Conservation (phyloP, 2,329 filamentous ascomycete species). For the Ilyonectria mors-panacis region DNA sequence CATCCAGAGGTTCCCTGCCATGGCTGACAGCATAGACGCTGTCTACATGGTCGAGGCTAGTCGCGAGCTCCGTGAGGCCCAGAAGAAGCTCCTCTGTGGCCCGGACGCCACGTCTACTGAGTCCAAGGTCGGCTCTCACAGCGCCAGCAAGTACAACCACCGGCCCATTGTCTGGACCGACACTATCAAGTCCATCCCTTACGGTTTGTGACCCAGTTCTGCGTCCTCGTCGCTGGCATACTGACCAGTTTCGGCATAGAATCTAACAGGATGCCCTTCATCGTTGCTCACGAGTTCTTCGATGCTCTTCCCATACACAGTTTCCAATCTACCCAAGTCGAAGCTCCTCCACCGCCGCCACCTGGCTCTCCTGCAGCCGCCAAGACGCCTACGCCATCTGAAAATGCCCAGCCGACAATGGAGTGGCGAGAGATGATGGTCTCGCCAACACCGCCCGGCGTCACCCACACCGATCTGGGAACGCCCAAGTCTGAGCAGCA, state of each 20-base stretch:
- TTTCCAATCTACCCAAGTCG: conserved; percentile 80
- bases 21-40: conserved; percentile 84
- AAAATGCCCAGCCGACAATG: conserved; percentile 56
- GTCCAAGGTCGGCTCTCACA: conserved; percentile 80
- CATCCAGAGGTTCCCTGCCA: conserved; percentile 84
- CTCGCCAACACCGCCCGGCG: conserved; percentile 72
- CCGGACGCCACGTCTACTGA: conserved; percentile 76
- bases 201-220: conserved; percentile 61
- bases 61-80: conserved; percentile 79
- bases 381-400: conserved; percentile 54
- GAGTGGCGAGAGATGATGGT: conserved; percentile 91
- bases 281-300: conserved; percentile 98
- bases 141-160: conserved; percentile 80
- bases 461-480: conserved; percentile 67
- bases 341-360: conserved; percentile 43
- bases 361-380: conserved; percentile 56
- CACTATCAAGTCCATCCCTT: conserved; percentile 86
- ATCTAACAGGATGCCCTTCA: conserved; percentile 84
- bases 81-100: conserved; percentile 87
- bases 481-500: conserved; percentile 67
- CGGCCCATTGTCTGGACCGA: conserved; percentile 92
- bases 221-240: conserved; percentile 1
- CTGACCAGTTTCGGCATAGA: conserved; percentile 56
- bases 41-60: conserved; percentile 98
- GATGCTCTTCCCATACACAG: conserved; percentile 96